A percentile compares a stretch with the other conserved stretches of the same genome.
phyloP scores from a whole-genome alignment of 306 rosid species.

The Citrullus amarus region DNA sequence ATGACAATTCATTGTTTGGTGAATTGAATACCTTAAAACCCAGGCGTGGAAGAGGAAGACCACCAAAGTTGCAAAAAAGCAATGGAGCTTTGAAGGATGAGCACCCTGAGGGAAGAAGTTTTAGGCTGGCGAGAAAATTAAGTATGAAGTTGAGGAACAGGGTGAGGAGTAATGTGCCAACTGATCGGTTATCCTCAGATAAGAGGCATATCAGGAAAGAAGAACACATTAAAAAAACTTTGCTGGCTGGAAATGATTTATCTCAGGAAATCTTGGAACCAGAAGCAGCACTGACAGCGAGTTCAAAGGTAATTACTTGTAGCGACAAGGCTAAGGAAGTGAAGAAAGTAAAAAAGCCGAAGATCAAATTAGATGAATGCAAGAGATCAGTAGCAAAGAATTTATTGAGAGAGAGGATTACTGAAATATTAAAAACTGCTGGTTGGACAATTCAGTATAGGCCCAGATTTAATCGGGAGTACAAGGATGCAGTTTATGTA shows the following conservation, averaged over 20 bases:
- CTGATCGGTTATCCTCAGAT: conserved; percentile 13
- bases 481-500: conserved; percentile 78
- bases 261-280: conserved; percentile 17
- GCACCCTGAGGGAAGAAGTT: conserved; percentile 19
- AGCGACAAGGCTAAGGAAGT: conserved; percentile 1
- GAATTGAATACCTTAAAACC: conserved; percentile 14
- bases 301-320: conserved; percentile 13
- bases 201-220: conserved; percentile 19
- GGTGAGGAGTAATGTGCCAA: conserved; percentile 13
- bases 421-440: conserved; percentile 45
- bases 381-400: conserved; percentile 22
- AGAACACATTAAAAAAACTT: conserved; percentile 12
- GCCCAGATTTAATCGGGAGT: conserved; percentile 44
- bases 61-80: conserved; percentile 9
- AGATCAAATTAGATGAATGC: conserved; percentile 11
- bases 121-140: conserved; percentile 3
- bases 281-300: conserved; percentile 15
- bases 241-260: conserved; percentile 17
- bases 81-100: conserved; percentile 16
- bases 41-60: conserved; percentile 46
- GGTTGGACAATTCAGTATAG: conserved; percentile 85
- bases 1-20: conserved; percentile 1
- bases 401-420: conserved; percentile 56
- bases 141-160: conserved; percentile 15
- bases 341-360: not conserved